phyloP scores from a whole-genome alignment of 306 rosid species.

The Vigna trinervia region DNA sequence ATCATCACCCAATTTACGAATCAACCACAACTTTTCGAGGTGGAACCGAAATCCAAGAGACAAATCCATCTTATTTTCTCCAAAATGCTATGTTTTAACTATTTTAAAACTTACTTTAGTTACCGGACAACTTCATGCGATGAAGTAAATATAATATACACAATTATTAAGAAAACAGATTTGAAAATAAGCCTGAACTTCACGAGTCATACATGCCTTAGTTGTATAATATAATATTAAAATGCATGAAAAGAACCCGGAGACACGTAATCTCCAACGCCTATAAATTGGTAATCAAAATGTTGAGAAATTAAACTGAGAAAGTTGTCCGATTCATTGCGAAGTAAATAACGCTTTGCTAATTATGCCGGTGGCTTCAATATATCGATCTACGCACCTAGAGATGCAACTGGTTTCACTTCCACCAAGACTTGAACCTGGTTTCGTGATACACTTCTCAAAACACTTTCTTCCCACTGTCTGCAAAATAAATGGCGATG shows the following conservation, averaged over 20 bases:
- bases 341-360: conserved; percentile 73
- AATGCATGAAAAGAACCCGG: conserved; percentile 2
- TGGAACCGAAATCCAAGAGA: too few relatives aligned
- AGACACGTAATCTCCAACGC: conserved; percentile 21
- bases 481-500: conserved; percentile 51
- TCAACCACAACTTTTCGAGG: too few relatives aligned
- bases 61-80: too few relatives aligned
- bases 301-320: conserved; percentile 1
- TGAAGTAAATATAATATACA: too few relatives aligned
- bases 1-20: too few relatives aligned
- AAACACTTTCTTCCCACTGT: conserved; percentile 88
- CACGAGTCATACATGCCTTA: background rate
- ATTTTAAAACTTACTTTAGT: too few relatives aligned
- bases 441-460: conserved; percentile 90
- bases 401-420: conserved; percentile 93
- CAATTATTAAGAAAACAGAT: background rate
- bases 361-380: conserved; percentile 93
- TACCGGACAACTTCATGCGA: too few relatives aligned
- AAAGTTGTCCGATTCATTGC: conserved; percentile 46
- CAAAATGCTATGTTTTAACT: too few relatives aligned
- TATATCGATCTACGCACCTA: conserved; percentile 92
- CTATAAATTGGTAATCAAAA: conserved; percentile 29
- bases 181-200: conserved; percentile 6
- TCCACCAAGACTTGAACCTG: conserved; percentile 87
- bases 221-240: background rate